Evolutionary conservation across 176 grass and related monocot genomes (phyloP).

Genomic region (Aegilops tauschii): DNA sequence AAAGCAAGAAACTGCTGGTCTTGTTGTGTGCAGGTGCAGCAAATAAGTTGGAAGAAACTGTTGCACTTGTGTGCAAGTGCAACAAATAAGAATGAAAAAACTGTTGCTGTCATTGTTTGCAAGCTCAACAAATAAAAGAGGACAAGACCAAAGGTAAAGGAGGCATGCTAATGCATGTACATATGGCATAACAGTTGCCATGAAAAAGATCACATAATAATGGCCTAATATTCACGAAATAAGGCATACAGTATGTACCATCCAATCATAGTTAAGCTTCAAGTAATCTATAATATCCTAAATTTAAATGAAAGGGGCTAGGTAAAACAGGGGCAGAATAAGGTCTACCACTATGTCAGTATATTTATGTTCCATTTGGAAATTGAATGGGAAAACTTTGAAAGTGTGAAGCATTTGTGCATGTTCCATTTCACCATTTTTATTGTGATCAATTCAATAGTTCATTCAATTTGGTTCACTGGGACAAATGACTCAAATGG

Average conservation of each 20-base stretch:
- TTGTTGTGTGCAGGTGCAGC: background rate
- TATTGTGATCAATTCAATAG: background rate
- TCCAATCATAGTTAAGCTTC: background rate
- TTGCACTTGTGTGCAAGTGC: background rate
- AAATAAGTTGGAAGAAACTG: background rate
- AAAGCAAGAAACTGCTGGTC: constrained; percentile 6
- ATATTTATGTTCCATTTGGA: background rate
- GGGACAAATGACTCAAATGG: background rate
- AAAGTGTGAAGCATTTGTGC: background rate
- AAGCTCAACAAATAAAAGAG: background rate
- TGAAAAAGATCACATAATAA: background rate
- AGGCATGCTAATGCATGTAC: background rate
- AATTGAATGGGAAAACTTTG: background rate
- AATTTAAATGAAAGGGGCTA: background rate
- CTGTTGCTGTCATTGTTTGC: background rate
- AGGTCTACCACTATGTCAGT: background rate
- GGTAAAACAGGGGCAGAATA: background rate
- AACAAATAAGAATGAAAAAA: constrained; percentile 3
- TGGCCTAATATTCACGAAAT: background rate
- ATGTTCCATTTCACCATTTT: background rate
- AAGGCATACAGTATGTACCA: background rate
- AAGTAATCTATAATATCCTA: background rate
- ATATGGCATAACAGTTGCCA: background rate
- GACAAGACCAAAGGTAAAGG: background rate
- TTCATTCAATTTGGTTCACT: background rate